Evolutionary conservation across 768 basidiomycete genomes (phyloP), one percentile per base, ranked within the genome.

Genomic region (Calvatia gigantea): DNA sequence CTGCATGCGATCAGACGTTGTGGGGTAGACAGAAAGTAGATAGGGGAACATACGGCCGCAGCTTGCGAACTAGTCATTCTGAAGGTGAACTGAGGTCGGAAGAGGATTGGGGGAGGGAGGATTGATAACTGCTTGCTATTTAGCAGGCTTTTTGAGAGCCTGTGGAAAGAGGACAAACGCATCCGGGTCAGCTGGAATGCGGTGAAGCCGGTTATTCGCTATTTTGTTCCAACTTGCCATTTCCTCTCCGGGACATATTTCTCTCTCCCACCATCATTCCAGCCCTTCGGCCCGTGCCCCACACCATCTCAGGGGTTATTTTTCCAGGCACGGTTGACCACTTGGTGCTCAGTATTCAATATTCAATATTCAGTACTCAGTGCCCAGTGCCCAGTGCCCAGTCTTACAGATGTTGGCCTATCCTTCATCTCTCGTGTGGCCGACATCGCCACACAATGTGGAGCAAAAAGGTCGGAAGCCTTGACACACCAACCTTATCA

Each of bases 41-140:
- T 51, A 35, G 19, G 37, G n/a, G 19, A 19, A 68, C 71, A 38
- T 42, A 74, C 73, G 62, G 63, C 63, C 17, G 72, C 58, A 43
- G 77, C 75, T 47, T 76, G 78, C n/a, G 79, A 75, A 69, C 80
- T 84, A 42, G 82, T 78, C 84, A 85, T 85, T 73, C 81, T 78
- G 64, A 48, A 51, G 31, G 53, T 15, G 12, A 42, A 51, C 17
- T 15, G 47, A 28, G 49, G 44, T 47, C 33, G 46, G 17, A 47
- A 35, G 27, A 50, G 19, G 12, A 21, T 49, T 9, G 58, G 53
- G 23, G 33, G 19, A 21, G 28, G 35, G 21, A 53, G 23, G 25
- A 19, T 3, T 8, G 39, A 37, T 3, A 32, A 17, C n/a, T 33
- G 35, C 19, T 21, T 29, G 27, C 41, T 50, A 57, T 57, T 46